Percentiles rank a stretch among this genome's conserved stretches.
Evolutionary conservation across 179 eudicot species (phyloP).

Genomic region (Beta macrorhiza): DNA sequence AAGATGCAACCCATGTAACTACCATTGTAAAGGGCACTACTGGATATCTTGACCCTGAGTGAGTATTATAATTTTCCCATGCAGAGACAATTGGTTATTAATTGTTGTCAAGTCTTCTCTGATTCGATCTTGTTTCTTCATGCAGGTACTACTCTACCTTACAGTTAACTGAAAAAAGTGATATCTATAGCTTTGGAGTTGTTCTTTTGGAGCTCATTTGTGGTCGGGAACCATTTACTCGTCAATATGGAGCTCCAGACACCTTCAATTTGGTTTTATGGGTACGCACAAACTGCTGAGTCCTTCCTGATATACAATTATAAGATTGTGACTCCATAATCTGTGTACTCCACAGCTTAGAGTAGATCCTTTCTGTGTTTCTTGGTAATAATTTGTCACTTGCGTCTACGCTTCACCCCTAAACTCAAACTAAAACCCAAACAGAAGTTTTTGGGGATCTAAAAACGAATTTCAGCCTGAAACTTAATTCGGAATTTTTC

Average conservation of each 20-base stretch:
- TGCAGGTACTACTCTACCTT: slow-evolving; percentile 75
- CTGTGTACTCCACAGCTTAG: neutral
- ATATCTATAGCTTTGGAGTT: slow-evolving; percentile 79
- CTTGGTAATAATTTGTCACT: neutral
- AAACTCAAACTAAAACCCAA: neutral
- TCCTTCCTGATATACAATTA: neutral
- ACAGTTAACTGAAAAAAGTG: slow-evolving; percentile 82
- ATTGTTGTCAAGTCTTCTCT: neutral
- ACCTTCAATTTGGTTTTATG: slow-evolving; percentile 76
- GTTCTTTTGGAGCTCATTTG: slow-evolving; percentile 83
- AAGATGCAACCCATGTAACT: slow-evolving; percentile 65
- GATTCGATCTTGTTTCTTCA: neutral
- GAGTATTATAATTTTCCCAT: slow-evolving; percentile 23
- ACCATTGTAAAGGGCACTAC: slow-evolving; percentile 81
- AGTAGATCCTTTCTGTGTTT: neutral
- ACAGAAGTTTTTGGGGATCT: too few relatives aligned
- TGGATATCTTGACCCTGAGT: slow-evolving; percentile 94
- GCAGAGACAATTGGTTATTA: neutral
- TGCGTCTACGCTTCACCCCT: neutral
- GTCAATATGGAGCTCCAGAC: slow-evolving; percentile 65
- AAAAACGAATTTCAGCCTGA: too few relatives aligned
- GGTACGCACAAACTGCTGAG: slow-evolving; percentile 35
- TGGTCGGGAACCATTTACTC: slow-evolving; percentile 70
- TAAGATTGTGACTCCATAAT: neutral
- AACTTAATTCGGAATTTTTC: too few relatives aligned